Evolutionary conservation across 345 rosid genomes (phyloP).

Genomic region (Euclidium syriacum): DNA sequence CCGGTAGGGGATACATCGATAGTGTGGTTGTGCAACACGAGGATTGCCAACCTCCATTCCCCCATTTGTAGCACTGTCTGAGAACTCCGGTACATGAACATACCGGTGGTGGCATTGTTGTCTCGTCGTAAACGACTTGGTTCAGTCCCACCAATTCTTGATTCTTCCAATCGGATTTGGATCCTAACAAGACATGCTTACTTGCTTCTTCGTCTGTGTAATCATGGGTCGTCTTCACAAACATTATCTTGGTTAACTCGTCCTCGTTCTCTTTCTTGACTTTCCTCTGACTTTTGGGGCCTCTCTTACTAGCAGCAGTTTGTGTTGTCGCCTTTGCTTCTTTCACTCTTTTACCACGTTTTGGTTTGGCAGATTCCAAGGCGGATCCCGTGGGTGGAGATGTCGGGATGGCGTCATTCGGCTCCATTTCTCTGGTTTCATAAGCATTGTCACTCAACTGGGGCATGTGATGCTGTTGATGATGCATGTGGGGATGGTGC

Average conservation of each 20-base stretch:
- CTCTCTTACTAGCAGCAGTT: slow-evolving; percentile 51
- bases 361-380: slow-evolving; percentile 56
- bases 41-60: slow-evolving; percentile 98
- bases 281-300: slow-evolving; percentile 59
- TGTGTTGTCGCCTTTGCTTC: slow-evolving; percentile 44
- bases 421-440: slow-evolving; percentile 54
- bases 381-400: slow-evolving; percentile 41
- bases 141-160: slow-evolving; percentile 80
- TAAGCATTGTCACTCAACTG: slow-evolving; percentile 56
- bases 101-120: slow-evolving; percentile 86
- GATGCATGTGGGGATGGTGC: slow-evolving; percentile 66
- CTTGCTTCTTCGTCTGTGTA: slow-evolving; percentile 50
- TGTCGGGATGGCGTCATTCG: slow-evolving; percentile 38
- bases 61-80: slow-evolving; percentile 99
- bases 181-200: slow-evolving; percentile 35
- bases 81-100: slow-evolving; percentile 89
- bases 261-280: slow-evolving; percentile 73
- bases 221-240: slow-evolving; percentile 53
- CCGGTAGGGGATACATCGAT: slow-evolving; percentile 83
- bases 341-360: slow-evolving; percentile 64
- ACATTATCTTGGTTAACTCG: slow-evolving; percentile 52
- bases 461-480: slow-evolving; percentile 62
- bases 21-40: slow-evolving; percentile 92
- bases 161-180: slow-evolving; percentile 82
- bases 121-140: slow-evolving; percentile 84